These are phyloP conservation scores for Mycena albidolilacea DNA, from an alignment of 768 basidiomycete genomes.

Conservation along the genomic window DNA sequence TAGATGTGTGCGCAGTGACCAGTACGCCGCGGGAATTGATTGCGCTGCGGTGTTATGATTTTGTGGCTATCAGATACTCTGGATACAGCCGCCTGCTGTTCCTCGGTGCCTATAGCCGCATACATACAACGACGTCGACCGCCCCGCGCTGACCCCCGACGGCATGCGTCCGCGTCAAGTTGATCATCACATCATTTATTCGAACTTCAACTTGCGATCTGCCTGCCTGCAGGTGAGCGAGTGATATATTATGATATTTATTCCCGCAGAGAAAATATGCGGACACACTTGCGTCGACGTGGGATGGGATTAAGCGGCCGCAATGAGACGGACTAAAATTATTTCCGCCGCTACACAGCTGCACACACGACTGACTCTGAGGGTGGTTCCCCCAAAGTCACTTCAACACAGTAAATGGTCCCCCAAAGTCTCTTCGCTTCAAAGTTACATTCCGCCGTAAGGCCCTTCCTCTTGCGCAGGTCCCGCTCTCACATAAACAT, in stretches of 20 bases:
- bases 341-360: slow-evolving; percentile 6
- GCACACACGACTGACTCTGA: background rate
- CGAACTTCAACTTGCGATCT: background rate
- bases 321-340: background rate
- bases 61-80: background rate
- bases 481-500: background rate
- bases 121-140: background rate
- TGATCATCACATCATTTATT: slow-evolving; percentile 4
- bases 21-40: background rate
- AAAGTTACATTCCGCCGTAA: background rate
- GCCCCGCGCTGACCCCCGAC: background rate
- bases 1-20: background rate
- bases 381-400: background rate
- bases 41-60: background rate
- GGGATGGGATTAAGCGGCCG: background rate
- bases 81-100: background rate
- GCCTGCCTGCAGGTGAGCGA: slow-evolving; percentile 1
- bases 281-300: background rate
- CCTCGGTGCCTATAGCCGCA: background rate
- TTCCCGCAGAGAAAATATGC: background rate
- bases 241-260: background rate
- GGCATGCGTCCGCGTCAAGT: background rate
- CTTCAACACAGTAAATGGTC: background rate
- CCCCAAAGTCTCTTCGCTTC: background rate
- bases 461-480: background rate